Conservation (phyloP, 352 stramenopile genomes). For the Globisporangium paddicum region DNA sequence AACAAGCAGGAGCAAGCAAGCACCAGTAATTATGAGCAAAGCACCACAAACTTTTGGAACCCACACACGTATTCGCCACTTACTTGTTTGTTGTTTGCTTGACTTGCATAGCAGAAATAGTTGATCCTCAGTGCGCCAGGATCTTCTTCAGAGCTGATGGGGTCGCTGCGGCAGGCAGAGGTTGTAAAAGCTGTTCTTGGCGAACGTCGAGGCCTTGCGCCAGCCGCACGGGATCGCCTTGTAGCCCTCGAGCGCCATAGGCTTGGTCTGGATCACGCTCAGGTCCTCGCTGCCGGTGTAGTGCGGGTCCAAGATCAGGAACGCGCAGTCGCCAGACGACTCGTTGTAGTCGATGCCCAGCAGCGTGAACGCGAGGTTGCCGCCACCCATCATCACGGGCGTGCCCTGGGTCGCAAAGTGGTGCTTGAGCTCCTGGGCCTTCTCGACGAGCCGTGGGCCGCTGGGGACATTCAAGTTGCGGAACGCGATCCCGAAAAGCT, state of each 20-base stretch:
- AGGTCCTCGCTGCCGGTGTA: slow-evolving; percentile 74
- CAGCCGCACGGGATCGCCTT: slow-evolving; percentile 67
- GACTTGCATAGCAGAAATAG: not conserved
- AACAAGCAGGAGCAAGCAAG: not conserved
- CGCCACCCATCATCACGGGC: slow-evolving; percentile 85
- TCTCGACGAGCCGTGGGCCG: slow-evolving; percentile 47
- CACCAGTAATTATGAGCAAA: not conserved
- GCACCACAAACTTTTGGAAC: not conserved
- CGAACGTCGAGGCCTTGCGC: slow-evolving; percentile 53
- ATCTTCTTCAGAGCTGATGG: no score
- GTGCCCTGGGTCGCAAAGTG: slow-evolving; percentile 79
- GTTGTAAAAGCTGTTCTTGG: slow-evolving; percentile 77
- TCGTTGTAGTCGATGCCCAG: slow-evolving; percentile 75
- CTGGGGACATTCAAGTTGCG: slow-evolving; percentile 60
- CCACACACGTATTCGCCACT: not conserved
- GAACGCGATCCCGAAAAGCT: slow-evolving; percentile 69
- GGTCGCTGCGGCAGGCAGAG: slow-evolving; percentile 57
- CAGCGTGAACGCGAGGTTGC: slow-evolving; percentile 76
- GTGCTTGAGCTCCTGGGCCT: slow-evolving; percentile 58
- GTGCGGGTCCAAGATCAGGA: slow-evolving; percentile 83
- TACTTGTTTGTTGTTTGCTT: not conserved
- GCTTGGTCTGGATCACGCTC: slow-evolving; percentile 68
- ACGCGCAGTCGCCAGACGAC: slow-evolving; percentile 47
- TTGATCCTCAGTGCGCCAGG: no score
- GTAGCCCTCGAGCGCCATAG: slow-evolving; percentile 64